phyloP scores from a whole-genome alignment of 1,284 basidiomycete genomes.

The Ustilago curta region DNA sequence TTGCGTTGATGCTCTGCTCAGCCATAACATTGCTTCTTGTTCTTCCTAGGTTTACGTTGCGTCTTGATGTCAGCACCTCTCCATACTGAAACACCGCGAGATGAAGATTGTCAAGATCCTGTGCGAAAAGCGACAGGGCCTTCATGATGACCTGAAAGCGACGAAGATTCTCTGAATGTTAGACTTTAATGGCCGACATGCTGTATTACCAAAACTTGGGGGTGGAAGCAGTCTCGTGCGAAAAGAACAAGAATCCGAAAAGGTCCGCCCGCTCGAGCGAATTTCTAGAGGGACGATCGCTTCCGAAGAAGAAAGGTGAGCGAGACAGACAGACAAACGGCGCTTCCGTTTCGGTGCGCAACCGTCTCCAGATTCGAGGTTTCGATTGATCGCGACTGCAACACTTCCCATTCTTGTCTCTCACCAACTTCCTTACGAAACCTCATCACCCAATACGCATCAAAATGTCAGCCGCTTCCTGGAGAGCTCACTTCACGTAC shows the following conservation, averaged over 20 bases:
- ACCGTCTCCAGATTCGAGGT: constrained; percentile 12
- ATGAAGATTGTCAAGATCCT: background rate
- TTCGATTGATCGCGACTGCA: constrained; percentile 23
- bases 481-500: constrained; percentile 67
- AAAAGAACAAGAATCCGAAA: constrained; percentile 8
- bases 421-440: constrained; percentile 7
- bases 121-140: background rate
- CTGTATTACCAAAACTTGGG: background rate
- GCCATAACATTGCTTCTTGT: background rate
- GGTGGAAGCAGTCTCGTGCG: constrained; percentile 11
- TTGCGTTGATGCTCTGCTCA: constrained; percentile 17
- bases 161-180: background rate
- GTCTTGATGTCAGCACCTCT: constrained; percentile 1
- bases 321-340: background rate
- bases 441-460: constrained; percentile 10
- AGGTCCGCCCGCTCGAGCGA: constrained; percentile 21
- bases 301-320: constrained; percentile 29
- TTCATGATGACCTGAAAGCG: constrained; percentile 1
- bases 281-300: constrained; percentile 20
- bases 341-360: constrained; percentile 9
- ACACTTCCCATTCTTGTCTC: constrained; percentile 9
- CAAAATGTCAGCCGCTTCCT: constrained; percentile 64
- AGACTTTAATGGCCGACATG: background rate
- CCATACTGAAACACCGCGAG: background rate
- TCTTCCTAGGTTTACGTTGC: no score